These are phyloP conservation scores for Tothia fuscella DNA, from an alignment of 2,329 filamentous ascomycete species.

Conservation along the genomic window DNA sequence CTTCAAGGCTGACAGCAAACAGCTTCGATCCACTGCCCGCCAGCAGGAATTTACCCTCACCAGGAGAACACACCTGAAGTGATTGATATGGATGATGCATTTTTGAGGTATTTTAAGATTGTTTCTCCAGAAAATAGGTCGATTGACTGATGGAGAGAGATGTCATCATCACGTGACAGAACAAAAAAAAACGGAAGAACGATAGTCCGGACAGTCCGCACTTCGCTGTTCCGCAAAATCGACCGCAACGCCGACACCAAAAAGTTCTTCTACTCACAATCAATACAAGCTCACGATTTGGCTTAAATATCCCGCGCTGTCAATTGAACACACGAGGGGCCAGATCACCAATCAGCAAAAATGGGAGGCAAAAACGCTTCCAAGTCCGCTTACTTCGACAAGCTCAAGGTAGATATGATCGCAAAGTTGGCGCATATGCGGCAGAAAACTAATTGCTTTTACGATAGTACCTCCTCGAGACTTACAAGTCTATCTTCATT, in stretches of 20 bases:
- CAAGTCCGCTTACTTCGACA: constrained; percentile 98
- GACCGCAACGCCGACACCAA: too few species aligned
- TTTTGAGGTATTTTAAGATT: constrained; percentile 11
- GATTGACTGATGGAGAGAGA: not conserved
- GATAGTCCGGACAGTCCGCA: too few species aligned
- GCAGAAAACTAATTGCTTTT: not conserved
- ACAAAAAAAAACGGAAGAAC: too few species aligned
- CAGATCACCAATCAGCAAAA: constrained; percentile 44
- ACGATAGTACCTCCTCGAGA: constrained; percentile 79
- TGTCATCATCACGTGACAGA: not conserved
- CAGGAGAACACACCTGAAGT: constrained; percentile 19
- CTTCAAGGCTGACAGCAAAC: constrained; percentile 50
- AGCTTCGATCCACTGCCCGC: constrained; percentile 64
- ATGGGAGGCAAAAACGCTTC: constrained; percentile 95
- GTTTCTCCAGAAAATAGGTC: not conserved
- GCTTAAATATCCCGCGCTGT: constrained; percentile 99
- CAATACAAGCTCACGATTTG: too few species aligned
- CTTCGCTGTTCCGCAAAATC: too few species aligned
- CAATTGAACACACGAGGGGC: constrained; percentile 15
- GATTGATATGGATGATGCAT: constrained; percentile 32
- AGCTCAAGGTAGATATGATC: constrained; percentile 57
- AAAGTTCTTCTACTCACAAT: too few species aligned
- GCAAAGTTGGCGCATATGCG: not conserved
- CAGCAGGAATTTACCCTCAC: constrained; percentile 43
- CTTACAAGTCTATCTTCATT: constrained; percentile 97